These are phyloP conservation scores for Aphanomyces invadans DNA, from an alignment of 352 stramenopile species.

Conservation along the genomic window DNA sequence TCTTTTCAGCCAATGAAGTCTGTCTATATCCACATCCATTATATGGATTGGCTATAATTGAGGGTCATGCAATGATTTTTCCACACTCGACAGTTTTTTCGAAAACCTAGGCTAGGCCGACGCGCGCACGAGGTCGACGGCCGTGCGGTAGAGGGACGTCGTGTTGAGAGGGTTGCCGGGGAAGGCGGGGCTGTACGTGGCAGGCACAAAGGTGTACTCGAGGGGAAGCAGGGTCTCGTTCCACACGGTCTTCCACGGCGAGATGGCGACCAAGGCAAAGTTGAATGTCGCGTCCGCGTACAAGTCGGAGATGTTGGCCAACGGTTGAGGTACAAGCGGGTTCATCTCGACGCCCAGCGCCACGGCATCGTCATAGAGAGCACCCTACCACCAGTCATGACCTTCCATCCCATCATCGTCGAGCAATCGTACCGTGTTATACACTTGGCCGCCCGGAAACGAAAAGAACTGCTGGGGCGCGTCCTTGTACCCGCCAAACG, in stretches of 20 bases:
- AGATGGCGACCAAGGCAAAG: conserved; percentile 22
- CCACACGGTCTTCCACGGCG: conserved; percentile 11
- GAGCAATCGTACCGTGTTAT: conserved; percentile 14
- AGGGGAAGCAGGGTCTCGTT: conserved; percentile 5
- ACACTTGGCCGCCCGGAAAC: conserved; percentile 23
- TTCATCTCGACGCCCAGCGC: conserved; percentile 13
- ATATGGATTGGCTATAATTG: too few species aligned
- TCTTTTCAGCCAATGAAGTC: too few species aligned
- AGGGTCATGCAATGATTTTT: background rate
- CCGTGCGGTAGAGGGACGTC: background rate
- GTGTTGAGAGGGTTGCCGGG: conserved; percentile 13
- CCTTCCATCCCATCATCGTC: background rate
- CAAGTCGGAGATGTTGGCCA: conserved; percentile 3
- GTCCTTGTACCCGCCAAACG: conserved; percentile 21
- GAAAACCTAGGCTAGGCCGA: background rate
- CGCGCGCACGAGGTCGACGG: background rate
- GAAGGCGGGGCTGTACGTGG: conserved; percentile 16
- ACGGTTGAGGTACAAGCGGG: conserved; percentile 14
- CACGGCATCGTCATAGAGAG: conserved; percentile 13
- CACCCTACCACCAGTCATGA: conserved; percentile 2
- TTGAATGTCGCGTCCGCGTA: background rate
- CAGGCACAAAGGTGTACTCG: conserved; percentile 23
- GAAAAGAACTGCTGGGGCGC: conserved; percentile 24
- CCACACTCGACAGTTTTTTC: background rate
- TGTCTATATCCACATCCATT: too few species aligned